Base-by-base conservation (phyloP, 352 stramenopile species). In the Phytophthora megakarya region DNA sequence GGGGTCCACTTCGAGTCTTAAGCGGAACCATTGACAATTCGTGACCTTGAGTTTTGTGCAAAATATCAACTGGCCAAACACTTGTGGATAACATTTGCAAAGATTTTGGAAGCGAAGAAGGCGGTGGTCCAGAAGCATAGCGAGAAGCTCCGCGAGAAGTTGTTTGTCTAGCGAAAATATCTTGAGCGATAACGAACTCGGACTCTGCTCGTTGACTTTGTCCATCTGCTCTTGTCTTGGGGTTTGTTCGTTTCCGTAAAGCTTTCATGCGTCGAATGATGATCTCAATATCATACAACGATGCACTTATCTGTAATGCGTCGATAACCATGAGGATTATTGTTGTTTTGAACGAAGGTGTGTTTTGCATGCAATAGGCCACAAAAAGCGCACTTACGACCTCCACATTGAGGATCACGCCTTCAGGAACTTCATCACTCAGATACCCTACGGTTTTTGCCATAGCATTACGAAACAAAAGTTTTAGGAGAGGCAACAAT, bases 371-470 rank as follows among this genome's bases (percentile, higher is more conserved):
- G 52, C 73, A 78, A 40, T 58, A 78, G 7, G 67, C 30, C 1
- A 75, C 58, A 19, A 75, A 84, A 10, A 80, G 38, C n/a, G 73
- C 67, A 37, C 70, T 75, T 32, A 73, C 70, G 37, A 80, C 62
- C 32, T 81, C 62, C 15, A 81, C 52, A 28, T 73, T 78, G 28
- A 80, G 63, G 32, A 78, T 76, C 7, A 81, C 65, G 1, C 65
- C 40, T 23, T 59, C 53, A 1, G 65, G 70, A 25, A 62, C 39
- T 38, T 64, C 35, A 8, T 73, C 57, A 9, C 39, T 54, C 12
- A 75, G 21, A 40, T 67, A 57, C 5, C 16, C 33, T 18, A 61
- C 55, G 0, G 43, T 65, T 15, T 62, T 50, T 10, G 55, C 52
- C 54, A 62, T 61, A n/a, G 32, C 22, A 18, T 70, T 51, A 42